Conservation (phyloP, 768 basidiomycete species). For the Dacryopinax primogenitus region DNA sequence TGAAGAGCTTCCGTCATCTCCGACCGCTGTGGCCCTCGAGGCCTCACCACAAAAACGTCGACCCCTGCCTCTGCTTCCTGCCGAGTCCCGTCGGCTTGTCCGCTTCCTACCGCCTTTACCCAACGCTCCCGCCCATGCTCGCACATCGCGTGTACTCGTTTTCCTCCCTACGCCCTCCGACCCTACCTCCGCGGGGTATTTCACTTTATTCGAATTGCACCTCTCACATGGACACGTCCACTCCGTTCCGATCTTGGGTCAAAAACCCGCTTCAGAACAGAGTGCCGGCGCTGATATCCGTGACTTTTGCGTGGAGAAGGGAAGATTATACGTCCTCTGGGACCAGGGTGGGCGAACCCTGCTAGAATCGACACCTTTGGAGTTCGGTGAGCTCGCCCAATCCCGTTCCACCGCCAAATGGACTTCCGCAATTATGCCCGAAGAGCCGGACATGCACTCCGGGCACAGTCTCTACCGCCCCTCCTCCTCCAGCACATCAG, state of each 20-base stretch:
- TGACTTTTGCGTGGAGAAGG: constrained; percentile 49
- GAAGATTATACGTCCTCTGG: constrained; percentile 59
- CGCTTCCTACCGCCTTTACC: constrained; percentile 37
- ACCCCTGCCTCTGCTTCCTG: constrained; percentile 41
- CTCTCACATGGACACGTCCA: constrained; percentile 14
- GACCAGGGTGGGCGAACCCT: constrained; percentile 65
- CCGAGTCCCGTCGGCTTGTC: constrained; percentile 50
- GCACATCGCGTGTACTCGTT: constrained; percentile 52
- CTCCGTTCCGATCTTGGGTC: constrained; percentile 36
- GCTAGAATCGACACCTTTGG: constrained; percentile 45
- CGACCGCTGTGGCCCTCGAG: constrained; percentile 39
- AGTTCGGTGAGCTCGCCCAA: too few species aligned
- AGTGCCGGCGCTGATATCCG: constrained; percentile 62
- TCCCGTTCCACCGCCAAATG: constrained; percentile 36
- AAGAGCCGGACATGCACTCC: constrained; percentile 62
- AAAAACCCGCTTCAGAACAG: constrained; percentile 45
- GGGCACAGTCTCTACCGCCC: constrained; percentile 80
- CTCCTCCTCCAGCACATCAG: constrained; percentile 41
- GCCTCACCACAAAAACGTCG: constrained; percentile 26
- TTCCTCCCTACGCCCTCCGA: constrained; percentile 61
- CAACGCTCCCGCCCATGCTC: constrained; percentile 19
- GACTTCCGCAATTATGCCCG: constrained; percentile 47
- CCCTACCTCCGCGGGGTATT: constrained; percentile 60
- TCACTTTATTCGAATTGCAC: constrained; percentile 43
- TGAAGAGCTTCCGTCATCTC: constrained; percentile 55